Evolutionary conservation across 371 early-diverging fungal genomes (phyloP).

Genomic region (Mucor velutinosus): DNA sequence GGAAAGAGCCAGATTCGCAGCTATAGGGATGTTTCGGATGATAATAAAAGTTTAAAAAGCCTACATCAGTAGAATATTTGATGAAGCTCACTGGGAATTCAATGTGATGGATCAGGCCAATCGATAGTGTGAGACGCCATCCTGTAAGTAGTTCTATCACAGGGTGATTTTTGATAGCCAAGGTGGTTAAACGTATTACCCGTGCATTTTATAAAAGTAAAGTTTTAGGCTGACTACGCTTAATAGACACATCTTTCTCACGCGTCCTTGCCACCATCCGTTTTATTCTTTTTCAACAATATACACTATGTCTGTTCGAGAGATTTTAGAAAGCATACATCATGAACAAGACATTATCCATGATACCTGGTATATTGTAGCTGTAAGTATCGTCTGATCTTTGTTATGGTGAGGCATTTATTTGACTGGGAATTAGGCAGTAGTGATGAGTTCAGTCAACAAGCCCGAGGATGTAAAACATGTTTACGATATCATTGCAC

Average conservation of each 20-base stretch:
- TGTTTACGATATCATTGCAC: constrained; percentile 24
- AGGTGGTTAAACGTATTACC: background rate
- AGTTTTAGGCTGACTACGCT: background rate
- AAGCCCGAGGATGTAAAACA: constrained; percentile 36
- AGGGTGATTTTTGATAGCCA: no score
- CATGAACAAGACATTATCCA: constrained; percentile 4
- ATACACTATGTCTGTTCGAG: background rate
- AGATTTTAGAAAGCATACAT: constrained; percentile 10
- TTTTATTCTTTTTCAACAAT: background rate
- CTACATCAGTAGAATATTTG: no score
- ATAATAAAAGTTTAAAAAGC: no score
- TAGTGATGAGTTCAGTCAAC: constrained; percentile 35
- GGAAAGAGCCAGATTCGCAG: no score
- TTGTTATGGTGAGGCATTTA: background rate
- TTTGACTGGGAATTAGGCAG: constrained; percentile 20
- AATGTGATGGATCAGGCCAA: no score
- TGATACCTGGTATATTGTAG: constrained; percentile 21
- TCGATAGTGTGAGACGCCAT: no score
- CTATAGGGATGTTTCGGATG: no score
- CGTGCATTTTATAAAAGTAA: background rate
- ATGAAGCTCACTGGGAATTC: no score
- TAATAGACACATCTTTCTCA: background rate
- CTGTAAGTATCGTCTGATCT: constrained; percentile 4
- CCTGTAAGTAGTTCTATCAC: no score
- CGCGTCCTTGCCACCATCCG: background rate